phyloP scores from a whole-genome alignment of 2,329 filamentous ascomycete genomes.

The Alternaria alternata region DNA sequence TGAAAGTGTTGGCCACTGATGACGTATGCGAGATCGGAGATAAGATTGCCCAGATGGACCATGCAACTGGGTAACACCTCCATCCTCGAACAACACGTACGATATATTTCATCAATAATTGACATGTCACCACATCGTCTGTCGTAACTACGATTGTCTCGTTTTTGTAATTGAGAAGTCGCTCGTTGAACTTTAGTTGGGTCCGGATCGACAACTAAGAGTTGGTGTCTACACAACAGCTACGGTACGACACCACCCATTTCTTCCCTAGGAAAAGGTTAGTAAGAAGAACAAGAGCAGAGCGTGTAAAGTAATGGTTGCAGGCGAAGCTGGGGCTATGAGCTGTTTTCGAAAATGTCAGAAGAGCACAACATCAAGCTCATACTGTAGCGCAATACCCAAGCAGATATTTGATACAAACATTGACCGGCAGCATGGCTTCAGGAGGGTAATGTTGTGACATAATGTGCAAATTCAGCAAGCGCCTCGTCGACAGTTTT shows the following conservation, averaged over 20 bases:
- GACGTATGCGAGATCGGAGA: conserved; percentile 14
- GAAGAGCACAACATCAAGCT: not conserved
- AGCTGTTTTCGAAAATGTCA: not conserved
- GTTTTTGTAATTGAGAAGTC: not conserved
- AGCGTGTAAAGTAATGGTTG: not conserved
- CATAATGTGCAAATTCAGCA: conserved; percentile 86
- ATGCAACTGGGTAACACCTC: not conserved
- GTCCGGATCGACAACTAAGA: not conserved
- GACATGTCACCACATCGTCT: too few species aligned
- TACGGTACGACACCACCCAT: not conserved
- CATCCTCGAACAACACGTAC: not conserved
- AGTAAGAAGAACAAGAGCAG: not conserved
- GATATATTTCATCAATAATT: not conserved
- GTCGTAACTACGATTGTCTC: too few species aligned
- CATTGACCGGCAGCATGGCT: conserved; percentile 59
- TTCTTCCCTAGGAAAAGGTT: not conserved
- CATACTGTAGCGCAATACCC: not conserved
- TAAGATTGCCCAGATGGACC: not conserved
- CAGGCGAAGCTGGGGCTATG: not conserved
- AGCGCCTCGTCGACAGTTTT: conserved; percentile 82
- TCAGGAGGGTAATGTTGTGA: conserved; percentile 76
- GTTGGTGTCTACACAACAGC: not conserved
- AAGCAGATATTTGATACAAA: not conserved
- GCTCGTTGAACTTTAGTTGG: not conserved
- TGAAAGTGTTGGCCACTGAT: conserved; percentile 14